phyloP scores from a whole-genome alignment of 345 rosid species.

The Eucalyptus cloeziana region DNA sequence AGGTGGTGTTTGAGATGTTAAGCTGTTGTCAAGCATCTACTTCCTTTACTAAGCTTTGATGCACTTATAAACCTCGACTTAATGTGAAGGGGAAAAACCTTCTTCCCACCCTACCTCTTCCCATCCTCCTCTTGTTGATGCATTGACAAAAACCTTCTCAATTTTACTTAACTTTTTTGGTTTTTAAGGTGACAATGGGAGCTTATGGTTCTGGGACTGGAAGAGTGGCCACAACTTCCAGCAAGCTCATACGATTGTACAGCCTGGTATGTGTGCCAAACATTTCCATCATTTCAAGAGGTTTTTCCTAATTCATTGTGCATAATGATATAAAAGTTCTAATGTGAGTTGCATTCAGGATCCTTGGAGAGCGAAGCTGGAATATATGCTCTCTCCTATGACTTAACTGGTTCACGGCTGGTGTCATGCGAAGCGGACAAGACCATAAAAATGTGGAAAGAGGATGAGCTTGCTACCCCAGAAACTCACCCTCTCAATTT shows the following conservation, averaged over 20 bases:
- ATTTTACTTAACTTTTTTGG: not conserved
- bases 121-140: not conserved
- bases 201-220: constrained; percentile 99
- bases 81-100: not conserved
- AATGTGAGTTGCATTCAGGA: constrained; percentile 21
- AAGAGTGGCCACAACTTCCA: constrained; percentile 97
- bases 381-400: constrained; percentile 74
- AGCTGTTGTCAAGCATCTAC: not conserved
- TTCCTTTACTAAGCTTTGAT: not conserved
- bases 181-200: constrained; percentile 85
- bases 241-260: constrained; percentile 90
- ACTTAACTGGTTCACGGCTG: constrained; percentile 78
- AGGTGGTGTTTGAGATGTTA: not conserved
- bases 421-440: constrained; percentile 90
- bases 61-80: not conserved
- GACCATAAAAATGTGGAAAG: constrained; percentile 98
- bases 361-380: constrained; percentile 99
- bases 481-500: constrained; percentile 91
- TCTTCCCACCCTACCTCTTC: not conserved
- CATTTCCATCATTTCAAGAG: not conserved
- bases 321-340: not conserved
- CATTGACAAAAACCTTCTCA: not conserved
- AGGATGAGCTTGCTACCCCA: constrained; percentile 85
- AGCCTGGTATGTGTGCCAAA: constrained; percentile 49
- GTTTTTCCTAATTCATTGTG: not conserved